phyloP scores from a whole-genome alignment of 192 early-diverging fungal genomes.

The Pecoramyces ruminantium region DNA sequence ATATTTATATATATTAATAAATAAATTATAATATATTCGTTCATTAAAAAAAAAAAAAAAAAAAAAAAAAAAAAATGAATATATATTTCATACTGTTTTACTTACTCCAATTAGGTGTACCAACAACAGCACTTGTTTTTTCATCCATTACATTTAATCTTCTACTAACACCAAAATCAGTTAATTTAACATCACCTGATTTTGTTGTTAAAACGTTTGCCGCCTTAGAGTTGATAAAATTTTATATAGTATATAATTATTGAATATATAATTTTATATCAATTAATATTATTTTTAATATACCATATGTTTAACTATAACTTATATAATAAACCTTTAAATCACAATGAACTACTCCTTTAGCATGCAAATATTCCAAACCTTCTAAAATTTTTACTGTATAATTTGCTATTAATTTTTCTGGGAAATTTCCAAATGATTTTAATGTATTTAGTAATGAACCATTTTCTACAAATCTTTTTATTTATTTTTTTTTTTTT shows the following conservation, averaged over 20 bases:
- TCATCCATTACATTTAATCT: slow-evolving; percentile 62
- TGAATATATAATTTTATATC: too few species aligned
- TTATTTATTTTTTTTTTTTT: too few species aligned
- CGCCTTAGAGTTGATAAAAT: slow-evolving; percentile 10
- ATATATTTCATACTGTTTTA: background rate
- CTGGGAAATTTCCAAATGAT: slow-evolving; percentile 80
- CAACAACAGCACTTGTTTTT: slow-evolving; percentile 49
- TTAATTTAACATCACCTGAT: slow-evolving; percentile 80
- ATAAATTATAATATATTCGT: too few species aligned
- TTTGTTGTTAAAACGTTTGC: slow-evolving; percentile 97
- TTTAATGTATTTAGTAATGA: slow-evolving; percentile 70
- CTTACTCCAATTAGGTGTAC: slow-evolving; percentile 62
- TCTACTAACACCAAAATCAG: slow-evolving; percentile 90
- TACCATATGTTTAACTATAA: background rate
- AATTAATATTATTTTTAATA: too few species aligned
- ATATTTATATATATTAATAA: too few species aligned
- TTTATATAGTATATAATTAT: background rate
- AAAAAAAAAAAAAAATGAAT: too few species aligned
- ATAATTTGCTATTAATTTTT: slow-evolving; percentile 73
- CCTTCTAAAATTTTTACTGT: slow-evolving; percentile 78
- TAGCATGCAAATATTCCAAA: slow-evolving; percentile 71
- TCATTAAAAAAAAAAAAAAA: too few species aligned
- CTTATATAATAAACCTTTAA: slow-evolving; percentile 46
- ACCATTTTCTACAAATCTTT: slow-evolving; percentile 70
- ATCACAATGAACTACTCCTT: slow-evolving; percentile 80